phyloP scores from a whole-genome alignment of 2,329 filamentous ascomycete species.

The Fusarium bulbicola region DNA sequence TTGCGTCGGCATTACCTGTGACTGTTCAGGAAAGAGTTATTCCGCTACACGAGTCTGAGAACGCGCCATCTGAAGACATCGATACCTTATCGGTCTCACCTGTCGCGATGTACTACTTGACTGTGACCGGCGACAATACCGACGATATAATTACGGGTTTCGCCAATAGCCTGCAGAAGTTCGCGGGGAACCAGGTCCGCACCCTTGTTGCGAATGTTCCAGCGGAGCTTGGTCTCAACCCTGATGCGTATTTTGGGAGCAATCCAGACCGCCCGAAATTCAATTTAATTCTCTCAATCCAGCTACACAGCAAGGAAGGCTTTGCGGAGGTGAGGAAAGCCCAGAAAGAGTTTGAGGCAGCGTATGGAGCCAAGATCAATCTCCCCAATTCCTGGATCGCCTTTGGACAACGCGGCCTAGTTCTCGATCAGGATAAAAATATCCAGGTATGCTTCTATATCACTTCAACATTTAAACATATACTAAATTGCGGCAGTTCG shows the following conservation, averaged over 20 bases:
- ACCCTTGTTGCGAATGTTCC: neutral
- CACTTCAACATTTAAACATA: accelerated
- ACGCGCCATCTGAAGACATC: neutral
- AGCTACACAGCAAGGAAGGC: neutral
- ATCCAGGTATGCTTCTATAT: neutral
- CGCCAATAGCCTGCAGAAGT: neutral
- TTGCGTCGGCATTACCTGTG: neutral
- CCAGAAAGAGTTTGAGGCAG: neutral
- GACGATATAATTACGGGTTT: neutral
- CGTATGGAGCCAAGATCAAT: neutral
- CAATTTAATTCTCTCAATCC: neutral
- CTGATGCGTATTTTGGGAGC: neutral
- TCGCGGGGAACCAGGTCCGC: neutral
- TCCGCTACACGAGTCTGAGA: neutral
- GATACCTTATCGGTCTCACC: neutral
- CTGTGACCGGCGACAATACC: too few species aligned
- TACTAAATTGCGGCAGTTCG: neutral
- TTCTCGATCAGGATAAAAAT: neutral
- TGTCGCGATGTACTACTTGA: neutral
- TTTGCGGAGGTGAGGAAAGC: neutral
- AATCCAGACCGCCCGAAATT: neutral
- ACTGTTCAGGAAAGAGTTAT: neutral
- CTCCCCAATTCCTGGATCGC: neutral
- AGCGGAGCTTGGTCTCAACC: neutral
- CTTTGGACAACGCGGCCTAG: neutral